phyloP scores from a whole-genome alignment of 2,329 filamentous ascomycete genomes.

The Neonectria magnoliae region DNA sequence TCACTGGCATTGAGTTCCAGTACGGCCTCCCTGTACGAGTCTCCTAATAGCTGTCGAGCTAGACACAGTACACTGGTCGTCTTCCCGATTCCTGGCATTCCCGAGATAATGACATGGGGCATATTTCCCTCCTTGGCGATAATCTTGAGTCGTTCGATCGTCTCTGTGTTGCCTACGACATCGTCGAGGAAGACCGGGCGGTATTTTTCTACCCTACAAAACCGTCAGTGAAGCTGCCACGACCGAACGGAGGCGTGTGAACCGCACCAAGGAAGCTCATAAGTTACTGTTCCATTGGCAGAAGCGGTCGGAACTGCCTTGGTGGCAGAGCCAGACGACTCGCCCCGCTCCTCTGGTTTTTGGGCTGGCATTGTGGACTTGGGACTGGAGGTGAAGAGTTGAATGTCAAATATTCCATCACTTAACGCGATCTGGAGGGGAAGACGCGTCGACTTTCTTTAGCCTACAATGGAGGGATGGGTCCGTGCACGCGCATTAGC shows the following conservation, averaged over 20 bases:
- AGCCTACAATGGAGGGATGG: conserved; percentile 25
- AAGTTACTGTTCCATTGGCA: conserved; percentile 64
- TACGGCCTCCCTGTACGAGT: conserved; percentile 96
- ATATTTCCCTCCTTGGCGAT: conserved; percentile 99
- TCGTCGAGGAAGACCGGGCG: conserved; percentile 94
- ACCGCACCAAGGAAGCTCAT: conserved; percentile 81
- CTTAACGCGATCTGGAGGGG: conserved; percentile 49
- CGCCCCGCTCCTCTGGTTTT: conserved; percentile 63
- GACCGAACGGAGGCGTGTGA: conserved; percentile 3
- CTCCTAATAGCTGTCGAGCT: conserved; percentile 88
- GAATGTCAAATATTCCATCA: conserved; percentile 39
- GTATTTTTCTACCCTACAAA: conserved; percentile 94
- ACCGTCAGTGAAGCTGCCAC: conserved; percentile 34
- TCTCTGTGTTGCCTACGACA: conserved; percentile 97
- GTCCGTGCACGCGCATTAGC: conserved; percentile 39
- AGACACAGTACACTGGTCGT: conserved; percentile 95
- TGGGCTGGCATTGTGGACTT: conserved; percentile 58
- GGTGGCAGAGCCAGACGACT: conserved; percentile 68
- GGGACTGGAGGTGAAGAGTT: conserved; percentile 31
- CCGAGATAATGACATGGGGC: conserved; percentile 99
- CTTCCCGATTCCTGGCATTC: conserved; percentile 99
- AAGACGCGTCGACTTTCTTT: conserved; percentile 46
- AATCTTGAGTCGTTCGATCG: conserved; percentile 95
- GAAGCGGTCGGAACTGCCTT: conserved; percentile 65
- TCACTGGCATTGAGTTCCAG: conserved; percentile 96